phyloP scores from a whole-genome alignment of 2,329 filamentous ascomycete genomes.

The Neodidymelliopsis sp. region DNA sequence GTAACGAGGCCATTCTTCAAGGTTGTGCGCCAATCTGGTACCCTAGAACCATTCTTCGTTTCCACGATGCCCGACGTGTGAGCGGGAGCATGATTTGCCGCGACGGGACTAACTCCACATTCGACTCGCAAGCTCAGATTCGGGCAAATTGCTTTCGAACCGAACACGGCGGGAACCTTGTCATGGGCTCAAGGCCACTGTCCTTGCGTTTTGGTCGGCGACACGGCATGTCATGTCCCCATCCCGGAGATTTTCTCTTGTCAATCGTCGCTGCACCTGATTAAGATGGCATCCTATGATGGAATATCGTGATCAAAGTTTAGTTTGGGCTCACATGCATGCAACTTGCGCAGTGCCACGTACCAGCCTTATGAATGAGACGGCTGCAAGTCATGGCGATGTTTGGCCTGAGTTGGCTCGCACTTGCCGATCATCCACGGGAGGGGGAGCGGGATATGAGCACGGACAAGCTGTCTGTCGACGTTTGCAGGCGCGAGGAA shows the following conservation, averaged over 20 bases:
- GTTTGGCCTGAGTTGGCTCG: constrained; percentile 4
- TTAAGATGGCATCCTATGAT: background rate
- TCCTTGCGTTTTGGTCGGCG: background rate
- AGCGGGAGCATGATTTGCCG: constrained; percentile 6
- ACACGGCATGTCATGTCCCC: background rate
- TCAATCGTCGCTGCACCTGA: background rate
- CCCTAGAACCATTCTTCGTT: constrained; percentile 11
- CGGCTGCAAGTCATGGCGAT: constrained; percentile 6
- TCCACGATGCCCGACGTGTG: constrained; percentile 3
- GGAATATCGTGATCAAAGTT: background rate
- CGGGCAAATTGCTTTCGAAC: background rate
- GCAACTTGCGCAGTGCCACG: background rate
- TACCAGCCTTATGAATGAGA: constrained; percentile 10
- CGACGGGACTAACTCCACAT: background rate
- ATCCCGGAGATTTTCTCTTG: background rate
- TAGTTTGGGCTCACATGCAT: background rate
- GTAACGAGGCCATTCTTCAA: constrained; percentile 3
- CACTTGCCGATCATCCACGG: constrained; percentile 7
- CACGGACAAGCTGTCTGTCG: constrained; percentile 1
- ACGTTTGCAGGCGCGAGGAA: background rate
- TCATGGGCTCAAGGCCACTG: background rate
- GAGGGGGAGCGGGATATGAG: constrained; percentile 5
- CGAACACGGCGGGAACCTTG: background rate
- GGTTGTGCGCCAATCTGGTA: background rate
- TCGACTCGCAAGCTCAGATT: background rate